Evolutionary conservation across 1,284 basidiomycete species (phyloP).

Genomic region (Vanrija humicola): DNA sequence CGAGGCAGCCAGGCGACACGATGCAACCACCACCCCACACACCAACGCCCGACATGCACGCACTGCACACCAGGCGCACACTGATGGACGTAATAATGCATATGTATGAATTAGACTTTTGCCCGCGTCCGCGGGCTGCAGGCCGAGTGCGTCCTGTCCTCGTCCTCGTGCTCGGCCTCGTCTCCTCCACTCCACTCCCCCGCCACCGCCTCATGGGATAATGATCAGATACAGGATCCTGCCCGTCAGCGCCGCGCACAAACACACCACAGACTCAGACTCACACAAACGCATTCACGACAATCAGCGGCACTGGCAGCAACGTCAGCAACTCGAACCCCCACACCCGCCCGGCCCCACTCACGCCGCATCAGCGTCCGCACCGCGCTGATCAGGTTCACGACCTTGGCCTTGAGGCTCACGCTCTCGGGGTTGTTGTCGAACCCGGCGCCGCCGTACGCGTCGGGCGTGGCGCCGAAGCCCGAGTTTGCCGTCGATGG

Average conservation of each 20-base stretch:
- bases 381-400: slow-evolving; percentile 89
- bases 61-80: too few relatives aligned
- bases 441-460: slow-evolving; percentile 39
- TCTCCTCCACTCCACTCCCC: too few relatives aligned
- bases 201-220: slow-evolving; percentile 1
- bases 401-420: slow-evolving; percentile 76
- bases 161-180: too few relatives aligned
- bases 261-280: slow-evolving; percentile 6
- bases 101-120: too few relatives aligned
- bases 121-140: too few relatives aligned
- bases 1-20: too few relatives aligned
- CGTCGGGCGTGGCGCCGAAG: slow-evolving; percentile 39
- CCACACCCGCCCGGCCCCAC: slow-evolving; percentile 32
- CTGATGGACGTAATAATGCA: too few relatives aligned
- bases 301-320: slow-evolving; percentile 78
- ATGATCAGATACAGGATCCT: slow-evolving; percentile 10
- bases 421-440: slow-evolving; percentile 54
- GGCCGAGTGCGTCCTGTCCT: too few relatives aligned
- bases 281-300: slow-evolving; percentile 67
- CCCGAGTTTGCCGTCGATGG: slow-evolving; percentile 45
- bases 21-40: too few relatives aligned
- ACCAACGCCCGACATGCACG: too few relatives aligned
- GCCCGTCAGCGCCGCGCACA: slow-evolving; percentile 2
- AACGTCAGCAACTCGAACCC: too few relatives aligned
- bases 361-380: slow-evolving; percentile 91